Evolutionary conservation across 352 stramenopile genomes (phyloP).

Genomic region (Elongisporangium prolatum): DNA sequence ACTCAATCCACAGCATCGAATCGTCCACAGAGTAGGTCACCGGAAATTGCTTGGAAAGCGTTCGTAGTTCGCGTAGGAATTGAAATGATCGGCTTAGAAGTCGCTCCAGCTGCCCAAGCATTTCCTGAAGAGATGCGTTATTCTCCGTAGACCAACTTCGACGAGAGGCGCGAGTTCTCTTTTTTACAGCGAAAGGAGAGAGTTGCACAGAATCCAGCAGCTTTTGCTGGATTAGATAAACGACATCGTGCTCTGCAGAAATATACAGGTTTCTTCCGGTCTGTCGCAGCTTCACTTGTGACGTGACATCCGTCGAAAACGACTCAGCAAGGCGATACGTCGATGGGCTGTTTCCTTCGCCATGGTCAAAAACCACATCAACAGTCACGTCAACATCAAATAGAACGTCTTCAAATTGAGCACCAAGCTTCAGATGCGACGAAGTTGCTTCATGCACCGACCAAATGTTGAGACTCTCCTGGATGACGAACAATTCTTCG

Average conservation of each 20-base stretch:
- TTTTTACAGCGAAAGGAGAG: constrained; percentile 15
- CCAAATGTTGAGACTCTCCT: constrained; percentile 48
- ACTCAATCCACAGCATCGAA: constrained; percentile 54
- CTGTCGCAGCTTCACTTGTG: constrained; percentile 18
- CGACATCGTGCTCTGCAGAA: constrained; percentile 34
- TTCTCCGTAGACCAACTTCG: constrained; percentile 14
- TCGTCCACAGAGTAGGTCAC: constrained; percentile 40
- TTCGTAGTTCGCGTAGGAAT: constrained; percentile 51
- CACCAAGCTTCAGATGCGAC: constrained; percentile 31
- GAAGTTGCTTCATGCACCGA: constrained; percentile 40
- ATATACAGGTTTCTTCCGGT: constrained; percentile 22
- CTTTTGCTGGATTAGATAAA: constrained; percentile 42
- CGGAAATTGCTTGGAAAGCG: constrained; percentile 46
- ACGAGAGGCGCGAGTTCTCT: constrained; percentile 19
- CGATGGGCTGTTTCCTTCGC: constrained; percentile 26
- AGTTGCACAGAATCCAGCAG: constrained; percentile 37
- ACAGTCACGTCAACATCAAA: constrained; percentile 39
- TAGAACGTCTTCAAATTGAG: constrained; percentile 44
- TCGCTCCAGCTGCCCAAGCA: constrained; percentile 43
- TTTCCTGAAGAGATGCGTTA: constrained; percentile 22
- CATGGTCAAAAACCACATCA: constrained; percentile 23
- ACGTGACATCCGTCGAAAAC: constrained; percentile 19
- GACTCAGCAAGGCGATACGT: constrained; percentile 3
- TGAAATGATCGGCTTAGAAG: constrained; percentile 49
- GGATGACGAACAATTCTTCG: constrained; percentile 52